These are phyloP conservation scores for Reticulascus tulasneorum DNA, from an alignment of 2,329 filamentous ascomycete species.

Conservation along the genomic window DNA sequence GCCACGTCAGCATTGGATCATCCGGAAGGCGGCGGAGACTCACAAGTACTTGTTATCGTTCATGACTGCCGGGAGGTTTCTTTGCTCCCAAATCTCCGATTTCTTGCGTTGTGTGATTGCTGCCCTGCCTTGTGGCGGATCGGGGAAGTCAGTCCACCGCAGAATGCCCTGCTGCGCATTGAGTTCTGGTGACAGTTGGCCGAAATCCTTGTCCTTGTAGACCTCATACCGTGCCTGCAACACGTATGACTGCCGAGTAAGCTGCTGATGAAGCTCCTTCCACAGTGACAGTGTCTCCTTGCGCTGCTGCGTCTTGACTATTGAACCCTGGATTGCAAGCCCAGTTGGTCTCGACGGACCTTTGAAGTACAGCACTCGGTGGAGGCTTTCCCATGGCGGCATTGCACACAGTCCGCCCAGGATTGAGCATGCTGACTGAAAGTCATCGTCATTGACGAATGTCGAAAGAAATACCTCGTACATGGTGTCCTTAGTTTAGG, in stretches of 20 bases:
- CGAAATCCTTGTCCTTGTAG: conserved; percentile 42
- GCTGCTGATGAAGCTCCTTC: conserved; percentile 51
- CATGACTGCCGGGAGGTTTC: conserved; percentile 43
- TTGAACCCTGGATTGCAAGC: conserved; percentile 34
- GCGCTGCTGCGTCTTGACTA: conserved; percentile 19
- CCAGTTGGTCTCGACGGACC: conserved; percentile 42
- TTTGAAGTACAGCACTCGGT: conserved; percentile 51
- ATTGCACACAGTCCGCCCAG: conserved; percentile 56
- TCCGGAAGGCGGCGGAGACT: not conserved
- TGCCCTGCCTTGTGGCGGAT: conserved; percentile 46
- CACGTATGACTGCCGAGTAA: conserved; percentile 54
- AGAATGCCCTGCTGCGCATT: conserved; percentile 44
- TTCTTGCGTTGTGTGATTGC: conserved; percentile 48
- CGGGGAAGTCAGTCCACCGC: conserved; percentile 58
- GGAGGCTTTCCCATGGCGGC: conserved; percentile 44
- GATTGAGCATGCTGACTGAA: conserved; percentile 45
- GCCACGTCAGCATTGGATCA: conserved; percentile 4
- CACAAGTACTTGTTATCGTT: conserved; percentile 51
- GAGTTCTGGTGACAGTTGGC: conserved; percentile 27
- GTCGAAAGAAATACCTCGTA: conserved; percentile 58
- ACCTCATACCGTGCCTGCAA: conserved; percentile 54
- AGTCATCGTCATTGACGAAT: conserved; percentile 45
- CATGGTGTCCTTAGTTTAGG: conserved; percentile 32
- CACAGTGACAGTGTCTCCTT: conserved; percentile 38
- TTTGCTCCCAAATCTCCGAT: conserved; percentile 52